Base-by-base conservation (phyloP, 176 grass and related monocot species). In the Typha latifolia region DNA sequence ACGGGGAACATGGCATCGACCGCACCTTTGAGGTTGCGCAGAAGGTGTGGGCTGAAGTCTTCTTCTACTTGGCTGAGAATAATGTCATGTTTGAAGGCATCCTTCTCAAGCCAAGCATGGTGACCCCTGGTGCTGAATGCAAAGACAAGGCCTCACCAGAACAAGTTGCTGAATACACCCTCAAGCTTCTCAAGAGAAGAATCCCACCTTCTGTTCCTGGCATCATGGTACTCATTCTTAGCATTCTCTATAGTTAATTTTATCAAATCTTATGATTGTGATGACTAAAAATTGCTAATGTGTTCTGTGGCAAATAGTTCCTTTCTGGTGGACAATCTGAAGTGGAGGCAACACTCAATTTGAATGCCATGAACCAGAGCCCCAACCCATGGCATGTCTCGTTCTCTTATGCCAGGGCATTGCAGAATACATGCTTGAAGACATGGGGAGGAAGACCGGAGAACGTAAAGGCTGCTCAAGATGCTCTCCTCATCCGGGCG, bases 401-500 rank as follows among this genome's bases (percentile, higher is more conserved):
- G 0, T 97, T 97, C 78, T 93, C 94, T 19, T 97, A 90, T 49
- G 94, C 94, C 0, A 74, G 94, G 78, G 94, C 94, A 4, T 81
- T 97, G 5, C 94, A 97, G 86, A 97, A 97, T 83, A 93, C 94
- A 48, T 97, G 94, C 89, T 74, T 97, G 32, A 97, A 97, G 89
- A 93, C 89, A 32, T 97, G 94, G 94, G 94, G 78, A 7, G 94
- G 94, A 15, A 79, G 76, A 80, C 78, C 81, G 0, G 89, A 93
- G 85, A 97, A 97, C 19, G 83, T 97, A 7, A 86, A 84, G 70
- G 94, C 83, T 0, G 94, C 94, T 9, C 94, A 97, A 70, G 83
- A 90, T 49, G n/a, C 67, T 15, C 85, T 97, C 19, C 89, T 97
- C 4, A 69, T 79, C 32, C 76, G 94, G 24, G 94, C 94, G 63